phyloP scores from a whole-genome alignment of 192 early-diverging fungal species.

The Backusella westeae region DNA sequence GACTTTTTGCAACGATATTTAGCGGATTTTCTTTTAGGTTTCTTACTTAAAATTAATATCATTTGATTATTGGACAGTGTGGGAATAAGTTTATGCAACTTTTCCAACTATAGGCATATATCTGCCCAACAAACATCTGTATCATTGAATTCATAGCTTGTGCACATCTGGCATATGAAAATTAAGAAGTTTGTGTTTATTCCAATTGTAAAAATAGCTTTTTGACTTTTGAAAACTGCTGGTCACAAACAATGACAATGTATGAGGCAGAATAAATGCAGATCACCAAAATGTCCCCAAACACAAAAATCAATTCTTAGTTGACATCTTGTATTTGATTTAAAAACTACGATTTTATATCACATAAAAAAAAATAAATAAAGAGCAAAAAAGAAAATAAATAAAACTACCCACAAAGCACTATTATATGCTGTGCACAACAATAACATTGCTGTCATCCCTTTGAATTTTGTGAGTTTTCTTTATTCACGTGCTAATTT shows the following conservation, averaged over 20 bases:
- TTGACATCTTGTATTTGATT: neutral
- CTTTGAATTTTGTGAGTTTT: neutral
- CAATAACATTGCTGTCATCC: neutral
- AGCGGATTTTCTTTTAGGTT: neutral
- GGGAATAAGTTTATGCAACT: neutral
- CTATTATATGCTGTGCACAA: neutral
- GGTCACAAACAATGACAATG: neutral
- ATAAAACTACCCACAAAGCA: neutral
- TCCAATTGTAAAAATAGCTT: neutral
- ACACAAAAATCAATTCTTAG: neutral
- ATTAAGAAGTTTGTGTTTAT: neutral
- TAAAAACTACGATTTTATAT: neutral
- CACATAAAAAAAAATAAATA: neutral
- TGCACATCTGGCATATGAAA: neutral
- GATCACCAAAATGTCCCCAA: neutral
- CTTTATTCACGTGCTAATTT: neutral
- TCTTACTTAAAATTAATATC: neutral
- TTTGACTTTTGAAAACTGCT: neutral
- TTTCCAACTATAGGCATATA: neutral
- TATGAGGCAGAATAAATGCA: neutral
- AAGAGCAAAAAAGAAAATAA: neutral
- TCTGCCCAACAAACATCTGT: neutral
- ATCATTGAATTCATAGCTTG: neutral
- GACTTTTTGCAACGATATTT: neutral
- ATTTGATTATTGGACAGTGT: slow-evolving; percentile 1